Base-by-base conservation (phyloP, 179 eudicot genomes). In the Spinacia oleracea region DNA sequence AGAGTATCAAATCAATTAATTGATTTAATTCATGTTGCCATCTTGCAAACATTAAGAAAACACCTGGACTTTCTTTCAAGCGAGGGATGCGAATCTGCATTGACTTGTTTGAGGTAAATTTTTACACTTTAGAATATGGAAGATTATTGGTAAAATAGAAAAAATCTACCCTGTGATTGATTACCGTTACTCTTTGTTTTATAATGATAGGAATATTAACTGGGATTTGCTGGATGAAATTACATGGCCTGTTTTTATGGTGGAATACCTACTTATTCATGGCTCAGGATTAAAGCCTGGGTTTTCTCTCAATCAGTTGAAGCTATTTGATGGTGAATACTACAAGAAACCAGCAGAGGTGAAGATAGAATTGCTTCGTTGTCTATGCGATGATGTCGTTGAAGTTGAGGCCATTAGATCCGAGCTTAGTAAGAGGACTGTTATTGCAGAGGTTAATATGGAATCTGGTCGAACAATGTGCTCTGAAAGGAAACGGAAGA, bases 211-310 rank as follows among this genome's bases (percentile, higher is more conserved):
- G 97, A 89, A 83, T 85, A 85, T 94, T 79, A 89, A 94, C 79
- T 96, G 99, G 99, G 95, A 92, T 85, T 84, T 96, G 72, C 89
- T 96, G 87, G 99, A 96, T 84, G 77, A 84, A 83, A 82, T 96
- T 80, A 94, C 98, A 0, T 96, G 99, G 99, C 99, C 99, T 59
- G 80, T 91, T 68, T 96, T 84, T 84, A 83, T 94, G 93, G 89
- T 80, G 66, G 95, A 92, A 70, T 96, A 96, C 84, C 85, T 96
- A 38, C 75, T 96, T 78, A 77, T 83, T 73, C 90, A 89, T 78
- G 83, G 90, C 53, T 89, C 92, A 75, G 85, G 88, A 72, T 77
- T 85, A 62, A 89, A 88, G 73, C 80, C 91, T 67, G 88, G 88
- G 71, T 89, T 90, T 72, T 84, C 83, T 77, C 82, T 90, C 73